Percentiles rank a stretch among this genome's conserved stretches.
Evolutionary conservation across 2,329 filamentous ascomycete species (phyloP).

Genomic region (Elsinoe batatas): DNA sequence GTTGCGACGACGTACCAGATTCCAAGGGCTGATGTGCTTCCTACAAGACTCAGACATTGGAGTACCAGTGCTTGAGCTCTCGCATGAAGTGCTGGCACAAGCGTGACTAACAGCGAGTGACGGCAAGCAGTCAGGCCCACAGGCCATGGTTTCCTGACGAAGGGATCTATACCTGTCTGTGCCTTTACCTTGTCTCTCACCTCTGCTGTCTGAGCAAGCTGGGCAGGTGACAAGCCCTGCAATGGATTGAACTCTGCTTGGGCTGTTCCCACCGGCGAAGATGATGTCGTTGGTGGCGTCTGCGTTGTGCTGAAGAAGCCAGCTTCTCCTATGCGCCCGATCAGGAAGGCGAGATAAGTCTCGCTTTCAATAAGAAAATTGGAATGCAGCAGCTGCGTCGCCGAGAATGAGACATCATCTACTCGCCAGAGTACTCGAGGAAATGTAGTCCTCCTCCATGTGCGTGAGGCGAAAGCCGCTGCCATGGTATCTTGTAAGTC

Average conservation of each 20-base stretch:
- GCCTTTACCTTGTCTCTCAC: slow-evolving; percentile 18
- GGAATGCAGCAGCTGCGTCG: slow-evolving; percentile 65
- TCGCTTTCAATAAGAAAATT: slow-evolving; percentile 72
- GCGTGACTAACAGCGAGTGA: slow-evolving; percentile 33
- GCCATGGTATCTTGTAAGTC: slow-evolving; percentile 76
- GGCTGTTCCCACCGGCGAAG: not conserved
- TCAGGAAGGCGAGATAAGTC: slow-evolving; percentile 69
- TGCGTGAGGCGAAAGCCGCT: slow-evolving; percentile 60
- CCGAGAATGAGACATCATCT: slow-evolving; percentile 80
- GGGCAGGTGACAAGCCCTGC: not conserved
- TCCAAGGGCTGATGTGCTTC: slow-evolving; percentile 43
- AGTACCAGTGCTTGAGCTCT: slow-evolving; percentile 48
- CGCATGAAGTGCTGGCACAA: slow-evolving; percentile 36
- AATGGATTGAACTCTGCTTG: not conserved
- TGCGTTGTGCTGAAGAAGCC: slow-evolving; percentile 33
- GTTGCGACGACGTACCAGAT: slow-evolving; percentile 47
- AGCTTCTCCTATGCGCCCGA: slow-evolving; percentile 62
- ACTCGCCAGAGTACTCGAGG: slow-evolving; percentile 95
- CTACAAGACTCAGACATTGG: slow-evolving; percentile 63
- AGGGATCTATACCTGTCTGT: slow-evolving; percentile 23
- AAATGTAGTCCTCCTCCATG: slow-evolving; percentile 78
- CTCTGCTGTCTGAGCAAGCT: not conserved
- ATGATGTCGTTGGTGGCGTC: not conserved
- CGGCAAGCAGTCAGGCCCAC: slow-evolving; percentile 63
- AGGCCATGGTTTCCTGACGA: slow-evolving; percentile 51